Evolutionary conservation across 352 stramenopile species (phyloP), one percentile per base, ranked within the genome.

Genomic region (Phytophthora kernoviae): DNA sequence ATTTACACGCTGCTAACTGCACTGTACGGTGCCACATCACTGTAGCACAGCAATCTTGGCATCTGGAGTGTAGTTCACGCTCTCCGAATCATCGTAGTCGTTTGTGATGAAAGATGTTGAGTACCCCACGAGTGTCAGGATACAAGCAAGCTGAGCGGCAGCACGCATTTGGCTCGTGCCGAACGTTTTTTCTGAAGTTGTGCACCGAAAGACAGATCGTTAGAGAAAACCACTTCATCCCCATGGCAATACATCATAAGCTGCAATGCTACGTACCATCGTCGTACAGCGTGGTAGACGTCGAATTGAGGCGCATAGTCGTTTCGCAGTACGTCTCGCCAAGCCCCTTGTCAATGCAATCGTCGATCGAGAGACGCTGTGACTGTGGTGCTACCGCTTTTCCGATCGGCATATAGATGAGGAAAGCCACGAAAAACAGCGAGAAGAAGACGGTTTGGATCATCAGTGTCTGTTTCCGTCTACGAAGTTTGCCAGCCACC

Each of bases 61-160:
- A 9, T 73, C 59, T 15, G 65, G 65, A 17, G 65, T 73, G 30
- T 70, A 73, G 41, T 51, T 45, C 26, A 55, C 43, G n/a, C 48
- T 59, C 52, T 69, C 57, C 17, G 52, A 56, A 24, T 77, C 64
- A 17, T 73, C 66, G 37, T 82, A 86, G 57, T 86, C 71, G 46
- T 88, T 81, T 17, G 74, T 84, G 53, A 85, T 61, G 52, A 91
- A 91, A 2, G 81, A 88, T 30, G 82, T 66, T 22, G 79, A 84
- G 58, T 89, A 91, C 22, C 81, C 81, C 17, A 91, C 75, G 30
- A 91, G 79, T 43, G 71, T 91, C 58, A 91, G 62, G 46, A 91
- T 90, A 54, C 77, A 90, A 27, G 55, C 70, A 39, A 91, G 73
- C 49, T 91, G 82, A 7, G 79, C 79, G 1, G 60, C 78, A 14